Evolutionary conservation across 345 rosid genomes (phyloP).

Genomic region (Camelina laxa): DNA sequence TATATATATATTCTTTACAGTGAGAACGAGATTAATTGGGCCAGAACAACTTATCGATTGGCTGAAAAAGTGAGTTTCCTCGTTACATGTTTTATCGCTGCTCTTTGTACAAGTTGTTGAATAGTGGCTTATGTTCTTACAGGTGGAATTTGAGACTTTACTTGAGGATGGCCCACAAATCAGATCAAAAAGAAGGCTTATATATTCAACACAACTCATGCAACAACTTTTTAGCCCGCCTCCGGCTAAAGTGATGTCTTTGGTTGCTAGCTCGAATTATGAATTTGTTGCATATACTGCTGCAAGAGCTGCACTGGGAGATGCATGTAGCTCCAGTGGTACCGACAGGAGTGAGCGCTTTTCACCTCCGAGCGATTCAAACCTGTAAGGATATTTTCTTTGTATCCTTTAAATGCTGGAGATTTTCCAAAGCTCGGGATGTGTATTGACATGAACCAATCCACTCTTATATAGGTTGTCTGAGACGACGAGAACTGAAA

Average conservation of each 20-base stretch:
- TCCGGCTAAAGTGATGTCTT: slow-evolving; percentile 51
- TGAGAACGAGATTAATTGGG: slow-evolving; percentile 74
- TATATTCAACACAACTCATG: slow-evolving; percentile 77
- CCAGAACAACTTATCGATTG: slow-evolving; percentile 59
- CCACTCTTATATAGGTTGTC: slow-evolving; percentile 44
- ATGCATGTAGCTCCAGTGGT: slow-evolving; percentile 62
- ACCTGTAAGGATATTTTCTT: slow-evolving; percentile 55
- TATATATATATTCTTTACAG: slow-evolving; percentile 49
- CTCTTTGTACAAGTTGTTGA: slow-evolving; percentile 30
- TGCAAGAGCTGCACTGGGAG: slow-evolving; percentile 69
- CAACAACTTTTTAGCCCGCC: slow-evolving; percentile 71
- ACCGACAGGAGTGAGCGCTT: slow-evolving; percentile 42
- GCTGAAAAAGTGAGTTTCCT: slow-evolving; percentile 68
- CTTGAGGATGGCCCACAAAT: slow-evolving; percentile 54
- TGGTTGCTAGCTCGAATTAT: slow-evolving; percentile 53
- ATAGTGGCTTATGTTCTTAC: slow-evolving; percentile 34
- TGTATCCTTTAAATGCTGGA: neutral
- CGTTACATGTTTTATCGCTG: slow-evolving; percentile 4
- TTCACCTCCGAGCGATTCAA: slow-evolving; percentile 44
- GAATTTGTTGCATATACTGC: slow-evolving; percentile 59
- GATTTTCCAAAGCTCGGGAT: neutral
- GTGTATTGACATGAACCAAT: slow-evolving; percentile 10
- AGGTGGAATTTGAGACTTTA: slow-evolving; percentile 72
- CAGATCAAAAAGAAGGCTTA: slow-evolving; percentile 77
- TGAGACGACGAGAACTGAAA: slow-evolving; percentile 52